Conservation (phyloP, 768 basidiomycete species). For the Termitomyces sp. region DNA sequence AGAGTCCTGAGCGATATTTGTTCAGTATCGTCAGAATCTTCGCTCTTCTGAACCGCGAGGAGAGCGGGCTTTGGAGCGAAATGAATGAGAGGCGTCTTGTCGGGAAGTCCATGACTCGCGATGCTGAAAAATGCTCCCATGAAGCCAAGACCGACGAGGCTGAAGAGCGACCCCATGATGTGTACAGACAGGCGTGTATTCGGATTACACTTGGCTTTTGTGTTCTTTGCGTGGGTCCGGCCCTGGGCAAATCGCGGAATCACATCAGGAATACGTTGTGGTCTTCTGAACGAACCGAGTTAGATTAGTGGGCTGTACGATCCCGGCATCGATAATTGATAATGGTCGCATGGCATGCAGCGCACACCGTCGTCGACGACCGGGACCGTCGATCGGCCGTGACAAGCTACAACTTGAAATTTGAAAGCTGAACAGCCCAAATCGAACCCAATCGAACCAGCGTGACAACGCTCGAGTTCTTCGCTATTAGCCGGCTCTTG, state of each 20-base stretch:
- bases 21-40: conserved; percentile 25
- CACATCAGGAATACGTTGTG: no score
- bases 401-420: no score
- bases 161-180: conserved; percentile 24
- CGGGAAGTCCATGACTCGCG: conserved; percentile 12
- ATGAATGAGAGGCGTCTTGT: conserved; percentile 25
- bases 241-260: no score
- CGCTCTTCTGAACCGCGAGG: conserved; percentile 26
- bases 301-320: not conserved
- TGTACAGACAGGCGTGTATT: not conserved
- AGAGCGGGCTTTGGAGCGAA: conserved; percentile 33
- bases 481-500: not conserved
- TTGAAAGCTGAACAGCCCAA: no score
- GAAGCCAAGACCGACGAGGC: conserved; percentile 21
- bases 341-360: not conserved
- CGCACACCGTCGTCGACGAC: no score
- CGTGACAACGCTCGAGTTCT: not conserved
- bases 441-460: not conserved
- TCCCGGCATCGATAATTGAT: not conserved
- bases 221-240: conserved; percentile 12
- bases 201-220: not conserved
- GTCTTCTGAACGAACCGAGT: no score
- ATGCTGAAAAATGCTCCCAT: conserved; percentile 30
- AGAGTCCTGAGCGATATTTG: conserved; percentile 32
- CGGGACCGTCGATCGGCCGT: not conserved